Evolutionary conservation across 2,329 filamentous ascomycete species (phyloP).

Genomic region (Purpureocillium lavendulum): DNA sequence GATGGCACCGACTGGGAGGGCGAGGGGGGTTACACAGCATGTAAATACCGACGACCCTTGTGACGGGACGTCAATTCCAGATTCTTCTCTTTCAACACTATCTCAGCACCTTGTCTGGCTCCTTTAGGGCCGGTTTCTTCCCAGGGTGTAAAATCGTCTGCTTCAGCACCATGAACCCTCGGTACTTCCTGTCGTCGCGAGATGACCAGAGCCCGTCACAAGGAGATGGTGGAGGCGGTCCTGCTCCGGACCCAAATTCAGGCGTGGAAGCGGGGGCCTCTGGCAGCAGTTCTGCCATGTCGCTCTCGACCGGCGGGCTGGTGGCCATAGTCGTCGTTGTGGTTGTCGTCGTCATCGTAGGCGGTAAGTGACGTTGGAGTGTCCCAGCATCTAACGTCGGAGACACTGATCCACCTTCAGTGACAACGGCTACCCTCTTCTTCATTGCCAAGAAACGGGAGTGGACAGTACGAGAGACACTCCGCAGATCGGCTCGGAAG

Average conservation of each 20-base stretch:
- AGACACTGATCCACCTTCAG: conserved; percentile 28
- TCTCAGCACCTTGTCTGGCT: no score
- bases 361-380: conserved; percentile 45
- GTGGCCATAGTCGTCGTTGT: conserved; percentile 70
- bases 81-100: not conserved
- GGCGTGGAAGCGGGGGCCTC: conserved; percentile 56
- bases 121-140: no score
- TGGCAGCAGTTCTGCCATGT: conserved; percentile 51
- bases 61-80: not conserved
- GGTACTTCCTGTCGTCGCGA: no score
- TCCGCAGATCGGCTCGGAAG: conserved; percentile 59
- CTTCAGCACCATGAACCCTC: no score
- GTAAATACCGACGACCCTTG: conserved; percentile 2
- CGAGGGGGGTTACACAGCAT: not conserved
- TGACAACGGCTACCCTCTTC: conserved; percentile 59
- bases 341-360: conserved; percentile 55
- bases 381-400: not conserved
- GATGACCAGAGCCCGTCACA: conserved; percentile 16
- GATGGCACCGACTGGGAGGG: not conserved
- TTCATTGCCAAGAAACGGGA: conserved; percentile 77
- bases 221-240: conserved; percentile 22
- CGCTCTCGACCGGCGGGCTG: conserved; percentile 59
- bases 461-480: conserved; percentile 67
- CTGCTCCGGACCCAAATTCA: conserved; percentile 26
- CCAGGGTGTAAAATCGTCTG: no score